A percentile compares a stretch with the other conserved stretches of the same genome.
phyloP scores from a whole-genome alignment of 306 rosid genomes.

The Pyrus bretschneideri region DNA sequence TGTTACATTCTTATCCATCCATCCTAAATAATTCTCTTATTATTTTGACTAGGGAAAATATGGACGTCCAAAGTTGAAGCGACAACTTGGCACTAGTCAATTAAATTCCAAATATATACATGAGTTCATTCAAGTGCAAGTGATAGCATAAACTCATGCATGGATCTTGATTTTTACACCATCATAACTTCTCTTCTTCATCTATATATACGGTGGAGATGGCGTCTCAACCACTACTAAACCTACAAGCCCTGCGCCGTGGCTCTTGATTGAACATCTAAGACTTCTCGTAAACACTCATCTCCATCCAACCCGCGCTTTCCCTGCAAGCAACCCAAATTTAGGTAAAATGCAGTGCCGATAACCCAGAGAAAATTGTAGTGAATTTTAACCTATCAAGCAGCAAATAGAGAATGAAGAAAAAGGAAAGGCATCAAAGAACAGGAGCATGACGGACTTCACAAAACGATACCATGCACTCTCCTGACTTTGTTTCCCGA shows the following conservation, averaged over 20 bases:
- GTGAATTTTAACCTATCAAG: no score
- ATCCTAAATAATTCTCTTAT: no score
- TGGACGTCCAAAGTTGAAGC: no score
- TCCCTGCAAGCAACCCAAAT: slow-evolving; percentile 3
- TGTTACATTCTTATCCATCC: no score
- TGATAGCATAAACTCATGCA: no score
- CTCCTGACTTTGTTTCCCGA: background rate
- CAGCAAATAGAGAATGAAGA: background rate
- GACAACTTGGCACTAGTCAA: no score
- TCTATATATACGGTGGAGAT: background rate
- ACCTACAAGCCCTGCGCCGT: background rate
- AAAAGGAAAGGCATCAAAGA: background rate
- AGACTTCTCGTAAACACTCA: slow-evolving; percentile 3
- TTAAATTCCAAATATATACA: no score
- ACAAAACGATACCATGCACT: slow-evolving; percentile 16
- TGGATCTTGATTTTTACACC: background rate
- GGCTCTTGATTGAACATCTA: slow-evolving; percentile 4
- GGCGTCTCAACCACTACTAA: background rate
- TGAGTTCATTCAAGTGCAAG: no score
- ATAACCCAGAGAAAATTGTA: no score
- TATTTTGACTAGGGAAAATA: no score
- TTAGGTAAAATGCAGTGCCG: background rate
- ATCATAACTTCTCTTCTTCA: background rate
- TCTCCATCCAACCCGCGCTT: background rate
- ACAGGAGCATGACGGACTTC: background rate